Evolutionary conservation across 768 basidiomycete species (phyloP).

Genomic region (Termitomyces sp.): DNA sequence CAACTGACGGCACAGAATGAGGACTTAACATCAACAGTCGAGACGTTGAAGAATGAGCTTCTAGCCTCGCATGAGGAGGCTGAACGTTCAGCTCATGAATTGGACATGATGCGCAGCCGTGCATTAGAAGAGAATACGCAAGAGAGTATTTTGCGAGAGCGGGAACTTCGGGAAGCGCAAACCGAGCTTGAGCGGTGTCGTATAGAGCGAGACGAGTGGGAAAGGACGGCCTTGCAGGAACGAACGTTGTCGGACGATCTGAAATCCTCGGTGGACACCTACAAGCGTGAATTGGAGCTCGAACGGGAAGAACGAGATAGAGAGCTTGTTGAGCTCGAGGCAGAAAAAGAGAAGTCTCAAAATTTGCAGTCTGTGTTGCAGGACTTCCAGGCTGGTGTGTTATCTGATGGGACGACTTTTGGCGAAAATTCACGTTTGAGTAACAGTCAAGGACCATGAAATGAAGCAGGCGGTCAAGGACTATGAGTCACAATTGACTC

Average conservation of each 20-base stretch:
- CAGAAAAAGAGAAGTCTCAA: slow-evolving; percentile 64
- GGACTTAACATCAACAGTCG: slow-evolving; percentile 62
- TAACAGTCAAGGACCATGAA: slow-evolving; percentile 84
- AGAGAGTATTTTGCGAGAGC: slow-evolving; percentile 66
- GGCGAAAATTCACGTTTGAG: slow-evolving; percentile 3
- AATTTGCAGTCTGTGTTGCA: slow-evolving; percentile 92
- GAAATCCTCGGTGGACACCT: slow-evolving; percentile 46
- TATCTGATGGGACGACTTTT: not conserved
- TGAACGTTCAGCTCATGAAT: slow-evolving; percentile 61
- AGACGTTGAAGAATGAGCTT: slow-evolving; percentile 79
- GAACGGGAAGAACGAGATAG: slow-evolving; percentile 55
- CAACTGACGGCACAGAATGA: slow-evolving; percentile 75
- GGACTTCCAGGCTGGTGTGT: slow-evolving; percentile 90
- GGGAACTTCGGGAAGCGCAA: slow-evolving; percentile 76
- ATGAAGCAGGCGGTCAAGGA: slow-evolving; percentile 80
- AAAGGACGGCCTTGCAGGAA: slow-evolving; percentile 50
- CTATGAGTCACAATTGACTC: slow-evolving; percentile 67
- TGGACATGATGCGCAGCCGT: slow-evolving; percentile 60
- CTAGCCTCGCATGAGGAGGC: slow-evolving; percentile 70
- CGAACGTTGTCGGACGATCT: slow-evolving; percentile 68
- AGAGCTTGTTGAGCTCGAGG: slow-evolving; percentile 52
- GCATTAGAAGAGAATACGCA: slow-evolving; percentile 65
- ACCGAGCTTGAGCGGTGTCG: slow-evolving; percentile 84
- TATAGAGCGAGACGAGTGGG: slow-evolving; percentile 69
- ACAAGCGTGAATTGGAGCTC: slow-evolving; percentile 62